Evolutionary conservation across 2,329 filamentous ascomycete genomes (phyloP).

Genomic region (Macrophomina tecta): DNA sequence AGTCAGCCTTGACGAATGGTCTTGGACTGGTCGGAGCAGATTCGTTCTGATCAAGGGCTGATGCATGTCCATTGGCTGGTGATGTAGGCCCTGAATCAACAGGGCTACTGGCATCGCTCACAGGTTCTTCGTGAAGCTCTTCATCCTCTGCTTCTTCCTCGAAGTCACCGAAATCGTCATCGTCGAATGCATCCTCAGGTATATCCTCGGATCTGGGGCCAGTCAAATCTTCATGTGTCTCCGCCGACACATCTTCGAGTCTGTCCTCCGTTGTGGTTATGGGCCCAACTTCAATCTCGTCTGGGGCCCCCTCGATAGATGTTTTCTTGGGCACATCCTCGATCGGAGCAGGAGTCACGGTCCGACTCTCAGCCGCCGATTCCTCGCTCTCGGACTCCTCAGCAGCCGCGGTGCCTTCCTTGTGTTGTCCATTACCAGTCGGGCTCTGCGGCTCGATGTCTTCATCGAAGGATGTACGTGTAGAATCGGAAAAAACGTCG

Average conservation of each 20-base stretch:
- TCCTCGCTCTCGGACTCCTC: background rate
- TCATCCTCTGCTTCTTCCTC: conserved; percentile 29
- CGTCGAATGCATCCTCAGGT: background rate
- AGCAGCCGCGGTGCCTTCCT: background rate
- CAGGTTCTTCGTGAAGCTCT: background rate
- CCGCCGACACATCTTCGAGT: background rate
- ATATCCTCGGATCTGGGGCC: background rate
- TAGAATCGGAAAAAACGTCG: conserved; percentile 40
- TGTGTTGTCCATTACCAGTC: background rate
- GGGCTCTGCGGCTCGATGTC: conserved; percentile 29
- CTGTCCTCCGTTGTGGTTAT: background rate
- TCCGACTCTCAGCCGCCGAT: background rate
- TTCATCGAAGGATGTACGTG: conserved; percentile 47
- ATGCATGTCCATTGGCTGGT: background rate
- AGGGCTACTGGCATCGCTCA: background rate
- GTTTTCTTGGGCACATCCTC: background rate
- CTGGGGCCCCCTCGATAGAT: background rate
- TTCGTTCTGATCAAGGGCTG: background rate
- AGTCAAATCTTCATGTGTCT: background rate
- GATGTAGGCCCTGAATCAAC: background rate
- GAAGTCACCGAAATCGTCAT: conserved; percentile 33
- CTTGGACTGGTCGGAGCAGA: conserved; percentile 4
- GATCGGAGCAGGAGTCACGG: background rate
- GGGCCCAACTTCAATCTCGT: background rate
- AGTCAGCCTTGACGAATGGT: conserved; percentile 10